Evolutionary conservation across 768 basidiomycete species (phyloP).

Genomic region (Leccinum barrowsii): DNA sequence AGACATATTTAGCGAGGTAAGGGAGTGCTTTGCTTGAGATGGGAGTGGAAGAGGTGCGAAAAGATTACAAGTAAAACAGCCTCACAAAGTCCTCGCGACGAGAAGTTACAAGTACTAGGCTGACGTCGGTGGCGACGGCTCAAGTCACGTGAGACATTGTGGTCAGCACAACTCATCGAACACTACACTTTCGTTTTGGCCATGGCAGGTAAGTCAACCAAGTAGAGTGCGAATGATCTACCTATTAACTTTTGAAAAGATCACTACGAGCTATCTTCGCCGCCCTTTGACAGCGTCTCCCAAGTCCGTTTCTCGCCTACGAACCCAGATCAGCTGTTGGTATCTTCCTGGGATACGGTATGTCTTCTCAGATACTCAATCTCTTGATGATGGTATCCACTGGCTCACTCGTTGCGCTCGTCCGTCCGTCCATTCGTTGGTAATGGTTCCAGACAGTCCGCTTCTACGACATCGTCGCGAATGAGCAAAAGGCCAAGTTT

Average conservation of each 20-base stretch:
- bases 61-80: neutral
- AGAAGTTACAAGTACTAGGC: neutral
- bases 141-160: neutral
- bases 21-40: too few species aligned
- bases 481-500: slow-evolving; percentile 74
- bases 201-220: neutral
- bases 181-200: neutral
- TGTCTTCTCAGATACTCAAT: slow-evolving; percentile 9
- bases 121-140: slow-evolving; percentile 8
- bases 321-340: slow-evolving; percentile 74
- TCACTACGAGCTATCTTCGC: slow-evolving; percentile 50
- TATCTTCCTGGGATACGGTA: slow-evolving; percentile 88
- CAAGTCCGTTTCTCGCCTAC: slow-evolving; percentile 77
- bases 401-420: neutral
- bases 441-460: slow-evolving; percentile 52
- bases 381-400: slow-evolving; percentile 19
- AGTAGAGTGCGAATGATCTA: neutral
- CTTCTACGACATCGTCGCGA: slow-evolving; percentile 50
- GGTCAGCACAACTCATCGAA: too few species aligned
- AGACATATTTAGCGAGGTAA: slow-evolving; percentile 12
- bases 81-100: slow-evolving; percentile 7
- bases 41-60: neutral
- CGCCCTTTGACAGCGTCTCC: slow-evolving; percentile 85
- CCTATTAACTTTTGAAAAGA: slow-evolving; percentile 8
- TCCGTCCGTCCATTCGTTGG: slow-evolving; percentile 14